Conservation (phyloP, 345 rosid genomes). For the Citrus glauca region DNA sequence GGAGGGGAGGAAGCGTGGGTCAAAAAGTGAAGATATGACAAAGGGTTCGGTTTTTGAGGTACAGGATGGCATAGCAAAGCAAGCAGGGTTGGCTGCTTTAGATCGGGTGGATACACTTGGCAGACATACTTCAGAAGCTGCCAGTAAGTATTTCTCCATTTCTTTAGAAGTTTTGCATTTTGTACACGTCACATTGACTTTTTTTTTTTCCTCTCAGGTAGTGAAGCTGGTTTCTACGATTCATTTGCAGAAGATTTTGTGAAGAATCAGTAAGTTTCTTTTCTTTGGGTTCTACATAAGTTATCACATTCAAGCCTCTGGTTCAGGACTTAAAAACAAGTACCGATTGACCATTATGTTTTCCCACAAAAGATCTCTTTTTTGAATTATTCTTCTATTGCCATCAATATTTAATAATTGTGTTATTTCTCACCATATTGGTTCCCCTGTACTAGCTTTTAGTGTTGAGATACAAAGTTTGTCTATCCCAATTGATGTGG, state of each 20-base stretch:
- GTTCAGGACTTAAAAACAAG: background rate
- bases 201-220: slow-evolving; percentile 17
- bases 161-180: background rate
- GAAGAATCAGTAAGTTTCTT: slow-evolving; percentile 40
- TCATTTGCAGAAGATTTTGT: slow-evolving; percentile 30
- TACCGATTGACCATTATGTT: background rate
- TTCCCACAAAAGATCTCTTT: background rate
- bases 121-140: slow-evolving; percentile 37
- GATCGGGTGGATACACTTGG: slow-evolving; percentile 28
- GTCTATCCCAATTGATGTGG: background rate
- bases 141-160: slow-evolving; percentile 21
- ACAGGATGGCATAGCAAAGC: slow-evolving; percentile 34
- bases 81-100: slow-evolving; percentile 24
- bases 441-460: background rate
- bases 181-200: background rate
- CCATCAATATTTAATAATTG: background rate
- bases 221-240: slow-evolving; percentile 35
- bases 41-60: slow-evolving; percentile 35
- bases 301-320: background rate
- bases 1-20: slow-evolving; percentile 29
- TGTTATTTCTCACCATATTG: background rate
- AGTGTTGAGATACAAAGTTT: background rate
- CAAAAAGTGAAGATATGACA: slow-evolving; percentile 24
- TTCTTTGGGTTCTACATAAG: background rate
- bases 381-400: background rate